Percentiles rank a stretch among this genome's conserved stretches.
Evolutionary conservation across 768 basidiomycete genomes (phyloP).

Genomic region (Pisolithus sp.): DNA sequence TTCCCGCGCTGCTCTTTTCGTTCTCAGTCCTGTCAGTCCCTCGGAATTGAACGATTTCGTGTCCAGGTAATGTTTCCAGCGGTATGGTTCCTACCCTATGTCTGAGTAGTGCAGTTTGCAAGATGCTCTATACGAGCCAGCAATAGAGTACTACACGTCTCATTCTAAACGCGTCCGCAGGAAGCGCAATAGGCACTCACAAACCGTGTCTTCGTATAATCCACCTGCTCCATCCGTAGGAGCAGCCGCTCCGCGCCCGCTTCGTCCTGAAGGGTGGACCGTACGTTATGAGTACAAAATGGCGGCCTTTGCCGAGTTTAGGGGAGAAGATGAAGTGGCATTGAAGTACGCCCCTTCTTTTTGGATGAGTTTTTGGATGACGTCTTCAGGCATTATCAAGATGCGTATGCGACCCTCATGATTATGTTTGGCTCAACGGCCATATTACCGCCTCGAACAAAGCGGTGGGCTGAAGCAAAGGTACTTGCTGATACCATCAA

Average conservation of each 20-base stretch:
- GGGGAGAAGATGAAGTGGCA: conserved; percentile 88
- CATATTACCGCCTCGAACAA: conserved; percentile 85
- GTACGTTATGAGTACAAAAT: conserved; percentile 97
- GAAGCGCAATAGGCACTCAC: conserved; percentile 81
- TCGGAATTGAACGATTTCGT: conserved; percentile 87
- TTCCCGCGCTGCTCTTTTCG: conserved; percentile 88
- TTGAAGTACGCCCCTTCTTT: conserved; percentile 58
- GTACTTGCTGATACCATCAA: conserved; percentile 92
- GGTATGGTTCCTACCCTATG: not conserved
- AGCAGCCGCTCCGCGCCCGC: conserved; percentile 39
- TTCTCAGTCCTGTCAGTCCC: conserved; percentile 86
- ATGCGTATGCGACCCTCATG: conserved; percentile 76
- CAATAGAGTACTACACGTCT: conserved; percentile 86
- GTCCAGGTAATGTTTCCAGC: conserved; percentile 45
- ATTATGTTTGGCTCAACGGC: conserved; percentile 88
- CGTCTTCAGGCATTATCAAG: conserved; percentile 77
- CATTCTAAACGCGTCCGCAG: conserved; percentile 90
- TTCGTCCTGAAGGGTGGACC: conserved; percentile 88
- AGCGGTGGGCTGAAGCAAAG: conserved; percentile 97
- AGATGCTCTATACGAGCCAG: conserved; percentile 81
- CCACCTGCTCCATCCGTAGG: conserved; percentile 41
- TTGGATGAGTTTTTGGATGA: conserved; percentile 10
- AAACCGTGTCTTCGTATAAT: conserved; percentile 43
- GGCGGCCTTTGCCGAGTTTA: conserved; percentile 92
- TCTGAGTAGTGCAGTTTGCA: conserved; percentile 53